A percentile compares a stretch with the other conserved stretches of the same genome.
Conservation (phyloP, 306 rosid genomes). For the Dalbergia cultrata region DNA sequence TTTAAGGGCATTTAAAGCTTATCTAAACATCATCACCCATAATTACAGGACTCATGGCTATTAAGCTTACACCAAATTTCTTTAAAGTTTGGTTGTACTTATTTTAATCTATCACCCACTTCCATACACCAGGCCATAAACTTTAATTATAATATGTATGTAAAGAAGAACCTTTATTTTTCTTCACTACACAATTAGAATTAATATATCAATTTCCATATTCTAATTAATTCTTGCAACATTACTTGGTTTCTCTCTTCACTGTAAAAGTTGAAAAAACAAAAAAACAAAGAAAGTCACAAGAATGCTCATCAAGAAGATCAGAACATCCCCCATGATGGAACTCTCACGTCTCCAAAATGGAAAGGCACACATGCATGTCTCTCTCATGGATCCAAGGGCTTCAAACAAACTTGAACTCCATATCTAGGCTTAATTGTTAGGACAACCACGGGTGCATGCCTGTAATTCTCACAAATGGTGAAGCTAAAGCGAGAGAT, state of each 20-base stretch:
- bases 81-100: neutral
- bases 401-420: slow-evolving; percentile 81
- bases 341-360: neutral
- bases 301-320: slow-evolving; percentile 2
- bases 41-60: neutral
- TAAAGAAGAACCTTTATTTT: neutral
- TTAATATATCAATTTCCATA: neutral
- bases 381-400: slow-evolving; percentile 48
- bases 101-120: neutral
- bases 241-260: slow-evolving; percentile 34
- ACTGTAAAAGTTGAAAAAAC: slow-evolving; percentile 6
- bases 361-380: neutral
- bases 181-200: neutral
- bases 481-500: slow-evolving; percentile 75
- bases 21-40: neutral
- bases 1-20: slow-evolving; percentile 8
- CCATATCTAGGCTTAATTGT: slow-evolving; percentile 94
- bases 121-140: neutral
- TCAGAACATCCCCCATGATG: neutral
- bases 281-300: neutral
- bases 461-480: slow-evolving; percentile 71
- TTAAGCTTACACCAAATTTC: neutral
- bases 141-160: neutral
- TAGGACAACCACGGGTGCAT: slow-evolving; percentile 88
- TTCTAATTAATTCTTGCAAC: slow-evolving; percentile 7